These are phyloP conservation scores for Tagetes patula DNA, from an alignment of 129 eudicot genomes.

Conservation along the genomic window DNA sequence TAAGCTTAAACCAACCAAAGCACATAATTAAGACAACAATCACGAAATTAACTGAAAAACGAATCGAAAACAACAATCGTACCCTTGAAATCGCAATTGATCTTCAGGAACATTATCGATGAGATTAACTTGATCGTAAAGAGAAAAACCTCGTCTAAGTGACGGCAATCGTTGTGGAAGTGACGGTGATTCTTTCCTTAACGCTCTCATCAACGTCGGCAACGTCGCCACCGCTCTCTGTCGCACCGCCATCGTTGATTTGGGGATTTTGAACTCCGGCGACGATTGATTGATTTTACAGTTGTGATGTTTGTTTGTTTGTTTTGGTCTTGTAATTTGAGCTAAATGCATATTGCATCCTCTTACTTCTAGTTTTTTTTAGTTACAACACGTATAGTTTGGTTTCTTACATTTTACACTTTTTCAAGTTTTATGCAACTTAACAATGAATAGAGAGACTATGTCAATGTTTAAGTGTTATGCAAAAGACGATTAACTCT, in stretches of 20 bases:
- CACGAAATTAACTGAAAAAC: background rate
- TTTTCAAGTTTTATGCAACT: background rate
- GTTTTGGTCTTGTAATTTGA: conserved; percentile 11
- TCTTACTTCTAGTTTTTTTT: background rate
- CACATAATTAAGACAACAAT: too few relatives aligned
- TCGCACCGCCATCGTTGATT: conserved; percentile 64
- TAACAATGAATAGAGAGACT: too few relatives aligned
- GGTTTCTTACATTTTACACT: background rate
- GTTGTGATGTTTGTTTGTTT: conserved; percentile 3
- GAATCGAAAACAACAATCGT: background rate
- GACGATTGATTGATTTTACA: background rate
- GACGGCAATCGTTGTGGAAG: conserved; percentile 48
- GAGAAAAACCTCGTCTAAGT: conserved; percentile 82
- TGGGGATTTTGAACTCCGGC: conserved; percentile 33
- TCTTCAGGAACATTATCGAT: conserved; percentile 91
- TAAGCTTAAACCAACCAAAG: too few relatives aligned
- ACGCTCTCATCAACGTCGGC: conserved; percentile 64
- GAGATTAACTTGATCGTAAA: conserved; percentile 94
- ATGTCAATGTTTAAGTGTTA: too few relatives aligned
- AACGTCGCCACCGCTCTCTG: conserved; percentile 76
- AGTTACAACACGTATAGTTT: background rate
- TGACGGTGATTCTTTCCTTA: conserved; percentile 42
- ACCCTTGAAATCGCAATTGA: conserved; percentile 92
- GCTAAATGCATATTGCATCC: conserved; percentile 15
- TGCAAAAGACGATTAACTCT: too few relatives aligned